These are phyloP conservation scores for Letharia columbiana DNA, from an alignment of 495 filamentous ascomycete species.

Conservation along the genomic window DNA sequence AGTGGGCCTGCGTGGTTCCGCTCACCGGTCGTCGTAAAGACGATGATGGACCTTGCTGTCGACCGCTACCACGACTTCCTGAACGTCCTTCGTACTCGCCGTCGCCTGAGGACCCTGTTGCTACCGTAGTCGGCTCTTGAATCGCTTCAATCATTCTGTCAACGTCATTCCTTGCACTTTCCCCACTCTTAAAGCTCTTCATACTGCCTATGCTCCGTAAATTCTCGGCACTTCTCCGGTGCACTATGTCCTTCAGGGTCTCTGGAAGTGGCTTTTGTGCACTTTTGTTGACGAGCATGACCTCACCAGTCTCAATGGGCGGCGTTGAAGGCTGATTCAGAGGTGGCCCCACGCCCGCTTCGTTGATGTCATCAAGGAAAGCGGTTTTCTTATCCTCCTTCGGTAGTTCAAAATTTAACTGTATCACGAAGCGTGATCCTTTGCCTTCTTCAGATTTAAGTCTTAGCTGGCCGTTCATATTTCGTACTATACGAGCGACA, in stretches of 20 bases:
- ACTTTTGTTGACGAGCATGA: conserved; percentile 43
- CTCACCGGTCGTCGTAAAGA: conserved; percentile 7
- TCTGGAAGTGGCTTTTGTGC: conserved; percentile 18
- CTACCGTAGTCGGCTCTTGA: conserved; percentile 48
- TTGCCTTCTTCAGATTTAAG: conserved; percentile 81
- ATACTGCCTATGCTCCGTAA: conserved; percentile 34
- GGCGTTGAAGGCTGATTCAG: conserved; percentile 26
- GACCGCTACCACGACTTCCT: conserved; percentile 15
- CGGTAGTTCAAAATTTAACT: conserved; percentile 59
- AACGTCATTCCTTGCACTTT: conserved; percentile 55
- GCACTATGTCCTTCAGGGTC: conserved; percentile 21
- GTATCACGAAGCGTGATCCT: conserved; percentile 73
- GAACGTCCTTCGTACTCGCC: conserved; percentile 21
- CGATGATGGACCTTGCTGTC: conserved; percentile 9
- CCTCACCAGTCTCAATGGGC: conserved; percentile 40
- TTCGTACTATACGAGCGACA: conserved; percentile 76
- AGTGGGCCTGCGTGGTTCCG: conserved; percentile 12
- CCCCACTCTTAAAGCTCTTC: conserved; percentile 45
- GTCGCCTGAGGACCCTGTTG: conserved; percentile 22
- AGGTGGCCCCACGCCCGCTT: conserved; percentile 12
- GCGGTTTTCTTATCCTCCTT: conserved; percentile 30
- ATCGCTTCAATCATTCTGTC: conserved; percentile 71
- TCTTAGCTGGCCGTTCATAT: conserved; percentile 82
- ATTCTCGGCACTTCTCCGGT: conserved; percentile 32
- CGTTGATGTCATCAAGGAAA: conserved; percentile 8